Evolutionary conservation across 108 stramenopile genomes (phyloP), one percentile per base, ranked within the genome.

Genomic region (Cyclotella distinguenda): DNA sequence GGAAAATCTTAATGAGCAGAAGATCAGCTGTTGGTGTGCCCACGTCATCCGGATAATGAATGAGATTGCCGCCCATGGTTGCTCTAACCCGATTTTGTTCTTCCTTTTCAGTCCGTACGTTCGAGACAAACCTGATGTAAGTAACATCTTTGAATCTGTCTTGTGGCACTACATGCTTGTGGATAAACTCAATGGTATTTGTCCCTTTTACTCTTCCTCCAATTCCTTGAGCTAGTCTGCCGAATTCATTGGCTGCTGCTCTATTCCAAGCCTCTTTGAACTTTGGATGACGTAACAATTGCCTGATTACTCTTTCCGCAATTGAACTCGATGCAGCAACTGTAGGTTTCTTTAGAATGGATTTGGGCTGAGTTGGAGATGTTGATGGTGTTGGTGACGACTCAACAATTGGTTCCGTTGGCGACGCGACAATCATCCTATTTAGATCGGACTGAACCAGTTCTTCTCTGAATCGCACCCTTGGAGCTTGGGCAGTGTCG

Each of bases 401-500:
- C 23, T 48, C 19, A 23, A 19, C 33, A 36, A 35, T 34, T 36
- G 25, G n/a, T 1, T 34, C n/a, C n/a, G 11, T 1, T 35, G 56
- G 56, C 18, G 35, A 57, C 18, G 31, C 25, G 34, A 57, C 56
- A 57, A 57, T 57, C 56, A 57, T 19, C 47, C 23, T 3, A 3
- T 21, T 48, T 18, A 25, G 47, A 11, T 21, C 3, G 11, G 23
- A 48, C 22, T 48, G 19, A 10, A 21, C 47, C 19, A 11, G 47
- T 19, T 12, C 22, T 48, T 15, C 15, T 4, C 10, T 11, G 6
- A 21, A 15, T 3, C 23, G 47, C 47, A 48, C 47, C 19, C 47
- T 48, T 48, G 47, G 47, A 48, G 4, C 18, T 10, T 4, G 47
- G 22, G 19, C 19, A 11, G 23, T 1, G 22, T 3, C 3, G 10